These are phyloP conservation scores for Zymoseptoria pseudotritici DNA, from an alignment of 2,329 filamentous ascomycete species.

Conservation along the genomic window DNA sequence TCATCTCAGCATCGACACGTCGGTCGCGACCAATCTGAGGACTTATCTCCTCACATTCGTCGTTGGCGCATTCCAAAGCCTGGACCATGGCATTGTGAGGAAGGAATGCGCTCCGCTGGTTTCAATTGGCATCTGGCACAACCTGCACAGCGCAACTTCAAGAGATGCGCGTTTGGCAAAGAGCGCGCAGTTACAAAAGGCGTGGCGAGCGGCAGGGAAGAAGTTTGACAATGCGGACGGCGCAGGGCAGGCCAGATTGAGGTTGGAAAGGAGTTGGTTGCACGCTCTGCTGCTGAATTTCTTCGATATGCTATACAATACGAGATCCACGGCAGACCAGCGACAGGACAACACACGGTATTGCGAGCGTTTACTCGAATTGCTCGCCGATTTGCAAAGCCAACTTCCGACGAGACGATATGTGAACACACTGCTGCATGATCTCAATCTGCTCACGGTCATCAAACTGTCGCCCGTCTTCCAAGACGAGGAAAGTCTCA, in stretches of 20 bases:
- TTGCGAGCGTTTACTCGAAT: constrained; percentile 87
- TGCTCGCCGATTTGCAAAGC: constrained; percentile 82
- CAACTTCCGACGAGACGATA: constrained; percentile 91
- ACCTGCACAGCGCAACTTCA: constrained; percentile 68
- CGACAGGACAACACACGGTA: constrained; percentile 59
- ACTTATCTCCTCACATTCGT: constrained; percentile 84
- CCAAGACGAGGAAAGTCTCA: constrained; percentile 65
- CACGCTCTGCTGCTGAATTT: constrained; percentile 82
- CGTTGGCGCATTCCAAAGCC: constrained; percentile 84
- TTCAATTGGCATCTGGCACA: constrained; percentile 93
- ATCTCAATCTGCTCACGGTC: constrained; percentile 73
- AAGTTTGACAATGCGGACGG: constrained; percentile 84
- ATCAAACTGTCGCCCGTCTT: constrained; percentile 74
- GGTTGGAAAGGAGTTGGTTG: constrained; percentile 91
- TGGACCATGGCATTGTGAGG: constrained; percentile 80
- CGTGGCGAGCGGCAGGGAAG: constrained; percentile 82
- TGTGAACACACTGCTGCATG: constrained; percentile 78
- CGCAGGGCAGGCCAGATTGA: constrained; percentile 64
- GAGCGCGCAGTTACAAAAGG: constrained; percentile 68
- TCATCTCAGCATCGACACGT: constrained; percentile 63
- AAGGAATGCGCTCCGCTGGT: constrained; percentile 96
- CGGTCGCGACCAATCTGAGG: constrained; percentile 44
- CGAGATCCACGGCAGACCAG: constrained; percentile 24
- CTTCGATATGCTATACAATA: constrained; percentile 60
- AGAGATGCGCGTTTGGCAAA: constrained; percentile 68